These are phyloP conservation scores for Picochlorum sp. DNA, from an alignment of 139 green algal species.

Conservation along the genomic window DNA sequence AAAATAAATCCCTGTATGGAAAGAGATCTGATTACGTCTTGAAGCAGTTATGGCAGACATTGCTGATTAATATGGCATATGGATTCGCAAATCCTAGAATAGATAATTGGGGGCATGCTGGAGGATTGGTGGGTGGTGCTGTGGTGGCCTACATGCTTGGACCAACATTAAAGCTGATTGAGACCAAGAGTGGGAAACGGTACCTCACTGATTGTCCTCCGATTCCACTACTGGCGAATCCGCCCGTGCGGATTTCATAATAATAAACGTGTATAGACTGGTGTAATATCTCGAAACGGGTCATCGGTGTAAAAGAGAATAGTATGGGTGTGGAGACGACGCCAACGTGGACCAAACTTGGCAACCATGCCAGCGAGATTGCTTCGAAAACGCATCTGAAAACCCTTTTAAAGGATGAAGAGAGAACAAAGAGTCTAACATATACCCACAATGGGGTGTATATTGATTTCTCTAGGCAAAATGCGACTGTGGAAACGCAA, in stretches of 20 bases:
- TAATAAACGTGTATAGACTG: too few relatives aligned
- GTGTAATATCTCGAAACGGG: too few relatives aligned
- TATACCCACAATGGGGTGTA: conserved; percentile 82
- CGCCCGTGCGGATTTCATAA: background rate
- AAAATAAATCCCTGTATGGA: conserved; percentile 28
- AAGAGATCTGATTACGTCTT: conserved; percentile 26
- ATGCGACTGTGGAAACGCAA: conserved; percentile 79
- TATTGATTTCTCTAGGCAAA: conserved; percentile 84
- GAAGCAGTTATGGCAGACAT: conserved; percentile 23
- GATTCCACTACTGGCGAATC: conserved; percentile 12
- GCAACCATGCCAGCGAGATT: conserved; percentile 50
- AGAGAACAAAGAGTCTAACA: conserved; percentile 61
- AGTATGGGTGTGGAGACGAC: background rate
- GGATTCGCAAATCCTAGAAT: conserved; percentile 26
- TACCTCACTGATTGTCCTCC: conserved; percentile 22
- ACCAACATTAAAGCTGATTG: conserved; percentile 11
- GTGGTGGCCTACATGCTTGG: conserved; percentile 34
- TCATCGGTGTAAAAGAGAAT: conserved; percentile 43
- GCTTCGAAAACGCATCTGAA: conserved; percentile 49
- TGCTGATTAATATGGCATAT: conserved; percentile 35
- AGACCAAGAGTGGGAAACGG: background rate
- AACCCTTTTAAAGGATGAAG: conserved; percentile 75
- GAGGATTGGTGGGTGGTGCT: conserved; percentile 37
- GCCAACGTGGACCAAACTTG: conserved; percentile 21
- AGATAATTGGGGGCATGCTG: conserved; percentile 43